Evolutionary conservation across 441 rosid species (phyloP).

Genomic region (Eugenia klotzschiana): DNA sequence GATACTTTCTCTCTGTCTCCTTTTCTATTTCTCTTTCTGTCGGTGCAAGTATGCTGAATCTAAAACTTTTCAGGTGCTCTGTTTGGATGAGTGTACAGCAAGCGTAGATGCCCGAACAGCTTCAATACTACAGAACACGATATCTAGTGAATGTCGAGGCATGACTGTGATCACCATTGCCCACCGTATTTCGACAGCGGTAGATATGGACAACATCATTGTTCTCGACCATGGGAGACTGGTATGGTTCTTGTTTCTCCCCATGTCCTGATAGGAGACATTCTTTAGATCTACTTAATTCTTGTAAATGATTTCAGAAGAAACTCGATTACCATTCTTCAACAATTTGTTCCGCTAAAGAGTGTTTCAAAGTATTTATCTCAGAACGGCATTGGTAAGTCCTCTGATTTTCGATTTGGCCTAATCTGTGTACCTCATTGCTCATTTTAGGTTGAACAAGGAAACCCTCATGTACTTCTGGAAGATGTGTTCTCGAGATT

Average conservation of each 20-base stretch:
- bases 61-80: slow-evolving; percentile 41
- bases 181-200: slow-evolving; percentile 79
- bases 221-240: slow-evolving; percentile 62
- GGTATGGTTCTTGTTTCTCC: slow-evolving; percentile 17
- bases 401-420: not conserved
- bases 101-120: slow-evolving; percentile 68
- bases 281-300: not conserved
- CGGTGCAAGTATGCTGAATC: not conserved
- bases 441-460: slow-evolving; percentile 53
- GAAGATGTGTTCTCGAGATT: slow-evolving; percentile 45
- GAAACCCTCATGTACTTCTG: slow-evolving; percentile 55
- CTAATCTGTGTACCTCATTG: not conserved
- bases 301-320: not conserved
- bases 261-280: not conserved
- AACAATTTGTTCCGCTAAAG: not conserved
- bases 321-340: not conserved
- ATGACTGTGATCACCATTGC: slow-evolving; percentile 80
- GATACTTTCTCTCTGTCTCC: not conserved
- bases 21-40: not conserved
- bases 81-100: slow-evolving; percentile 95
- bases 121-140: slow-evolving; percentile 55
- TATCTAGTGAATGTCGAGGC: slow-evolving; percentile 59
- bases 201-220: slow-evolving; percentile 58
- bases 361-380: not conserved
- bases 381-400: not conserved